These are phyloP conservation scores for Penicillium sp. DNA, from an alignment of 2,329 filamentous ascomycete species.

Conservation along the genomic window DNA sequence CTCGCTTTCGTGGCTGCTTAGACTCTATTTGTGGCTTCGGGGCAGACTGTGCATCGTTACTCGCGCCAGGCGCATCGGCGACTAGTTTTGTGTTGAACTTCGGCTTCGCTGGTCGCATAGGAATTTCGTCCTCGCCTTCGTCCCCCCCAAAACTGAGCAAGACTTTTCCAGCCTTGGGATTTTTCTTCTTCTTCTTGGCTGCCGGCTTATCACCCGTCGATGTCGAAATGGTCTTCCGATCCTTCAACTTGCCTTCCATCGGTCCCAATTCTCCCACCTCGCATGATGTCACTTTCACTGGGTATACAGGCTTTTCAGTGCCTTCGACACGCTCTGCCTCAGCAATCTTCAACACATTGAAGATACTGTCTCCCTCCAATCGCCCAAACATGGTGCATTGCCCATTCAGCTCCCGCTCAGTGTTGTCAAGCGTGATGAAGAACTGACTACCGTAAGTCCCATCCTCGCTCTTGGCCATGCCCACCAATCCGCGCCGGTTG, in stretches of 20 bases:
- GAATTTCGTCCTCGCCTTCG: constrained; percentile 39
- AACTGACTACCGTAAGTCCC: constrained; percentile 94
- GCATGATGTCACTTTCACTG: constrained; percentile 66
- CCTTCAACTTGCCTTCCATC: constrained; percentile 46
- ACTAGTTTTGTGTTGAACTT: constrained; percentile 51
- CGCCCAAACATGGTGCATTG: constrained; percentile 94
- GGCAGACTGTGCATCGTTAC: constrained; percentile 10
- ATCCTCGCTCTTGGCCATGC: constrained; percentile 78
- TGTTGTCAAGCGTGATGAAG: constrained; percentile 84
- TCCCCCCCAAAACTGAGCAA: constrained; percentile 50
- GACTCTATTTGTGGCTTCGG: constrained; percentile 11
- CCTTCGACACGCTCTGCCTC: constrained; percentile 79
- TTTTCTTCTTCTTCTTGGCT: constrained; percentile 45
- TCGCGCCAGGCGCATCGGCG: constrained; percentile 29
- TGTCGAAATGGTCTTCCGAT: constrained; percentile 39
- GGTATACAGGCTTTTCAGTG: constrained; percentile 81
- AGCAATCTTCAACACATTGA: constrained; percentile 91
- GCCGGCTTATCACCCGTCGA: constrained; percentile 27
- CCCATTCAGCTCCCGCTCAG: constrained; percentile 78
- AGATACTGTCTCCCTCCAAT: constrained; percentile 90
- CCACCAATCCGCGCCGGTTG: constrained; percentile 83
- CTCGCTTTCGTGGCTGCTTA: constrained; percentile 29
- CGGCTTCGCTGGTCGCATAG: constrained; percentile 42
- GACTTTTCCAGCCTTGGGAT: constrained; percentile 43
- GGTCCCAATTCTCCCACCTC: constrained; percentile 49